Percentiles rank a stretch among this genome's conserved stretches.
These are phyloP conservation scores for Petrea volubilis DNA, from an alignment of 257 asterid genomes.

Conservation along the genomic window DNA sequence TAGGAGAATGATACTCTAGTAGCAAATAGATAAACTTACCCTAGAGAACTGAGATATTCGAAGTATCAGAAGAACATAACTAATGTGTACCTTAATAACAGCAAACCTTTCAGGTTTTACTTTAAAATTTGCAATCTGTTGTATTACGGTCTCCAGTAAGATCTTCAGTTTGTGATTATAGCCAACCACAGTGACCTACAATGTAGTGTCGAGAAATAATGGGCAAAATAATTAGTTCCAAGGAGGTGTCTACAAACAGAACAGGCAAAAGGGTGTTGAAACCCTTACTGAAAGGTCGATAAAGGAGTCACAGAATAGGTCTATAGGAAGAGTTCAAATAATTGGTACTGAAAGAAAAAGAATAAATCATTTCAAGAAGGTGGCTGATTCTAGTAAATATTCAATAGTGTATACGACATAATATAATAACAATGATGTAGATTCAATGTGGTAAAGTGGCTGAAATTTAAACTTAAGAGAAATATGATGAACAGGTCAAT, in stretches of 20 bases:
- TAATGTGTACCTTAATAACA: slow-evolving; percentile 75
- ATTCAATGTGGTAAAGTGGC: neutral
- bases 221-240: slow-evolving; percentile 6
- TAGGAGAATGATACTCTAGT: neutral
- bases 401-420: too few species aligned
- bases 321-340: slow-evolving; percentile 7
- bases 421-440: neutral
- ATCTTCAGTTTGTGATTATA: slow-evolving; percentile 81
- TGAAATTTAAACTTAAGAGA: neutral
- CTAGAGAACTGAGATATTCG: slow-evolving; percentile 15
- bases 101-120: slow-evolving; percentile 91
- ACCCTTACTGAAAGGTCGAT: neutral
- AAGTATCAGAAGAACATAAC: slow-evolving; percentile 18
- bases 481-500: neutral
- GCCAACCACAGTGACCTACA: slow-evolving; percentile 84
- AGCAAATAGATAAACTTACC: slow-evolving; percentile 10
- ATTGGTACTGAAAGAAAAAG: slow-evolving; percentile 11
- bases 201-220: slow-evolving; percentile 18
- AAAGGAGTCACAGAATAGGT: neutral
- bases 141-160: slow-evolving; percentile 77
- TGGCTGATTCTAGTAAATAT: too few species aligned
- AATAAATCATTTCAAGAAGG: neutral
- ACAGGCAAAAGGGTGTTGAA: neutral
- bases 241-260: slow-evolving; percentile 11
- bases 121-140: slow-evolving; percentile 73